These are phyloP conservation scores for Fusarium napiforme DNA, from an alignment of 2,329 filamentous ascomycete genomes.

Conservation along the genomic window DNA sequence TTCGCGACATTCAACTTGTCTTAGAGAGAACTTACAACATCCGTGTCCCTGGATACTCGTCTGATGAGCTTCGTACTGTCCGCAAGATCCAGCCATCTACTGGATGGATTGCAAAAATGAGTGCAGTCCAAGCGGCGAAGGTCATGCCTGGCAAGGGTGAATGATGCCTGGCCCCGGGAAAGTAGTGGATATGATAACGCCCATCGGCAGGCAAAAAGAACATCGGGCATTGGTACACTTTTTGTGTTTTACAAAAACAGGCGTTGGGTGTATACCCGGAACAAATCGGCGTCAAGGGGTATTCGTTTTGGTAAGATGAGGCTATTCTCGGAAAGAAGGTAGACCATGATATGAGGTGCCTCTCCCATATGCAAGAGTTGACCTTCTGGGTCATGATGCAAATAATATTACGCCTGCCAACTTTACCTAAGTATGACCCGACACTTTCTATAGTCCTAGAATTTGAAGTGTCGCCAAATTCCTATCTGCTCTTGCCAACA, in stretches of 20 bases:
- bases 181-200: neutral
- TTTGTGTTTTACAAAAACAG: constrained; percentile 17
- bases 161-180: constrained; percentile 40
- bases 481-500: neutral
- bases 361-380: neutral
- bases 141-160: constrained; percentile 73
- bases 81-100: constrained; percentile 90
- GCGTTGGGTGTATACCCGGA: constrained; percentile 42
- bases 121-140: constrained; percentile 93
- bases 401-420: neutral
- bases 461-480: neutral
- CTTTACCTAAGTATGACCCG: neutral
- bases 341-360: neutral
- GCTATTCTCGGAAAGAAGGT: neutral
- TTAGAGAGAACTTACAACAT: constrained; percentile 90
- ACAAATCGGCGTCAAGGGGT: constrained; percentile 32
- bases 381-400: neutral
- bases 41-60: constrained; percentile 91
- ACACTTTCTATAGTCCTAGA: neutral
- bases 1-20: constrained; percentile 84
- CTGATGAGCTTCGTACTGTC: constrained; percentile 93
- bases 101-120: constrained; percentile 97
- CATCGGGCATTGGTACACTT: neutral
- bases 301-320: neutral
- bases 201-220: neutral